phyloP scores from a whole-genome alignment of 1,284 basidiomycete species.

The Mycena citricolor region DNA sequence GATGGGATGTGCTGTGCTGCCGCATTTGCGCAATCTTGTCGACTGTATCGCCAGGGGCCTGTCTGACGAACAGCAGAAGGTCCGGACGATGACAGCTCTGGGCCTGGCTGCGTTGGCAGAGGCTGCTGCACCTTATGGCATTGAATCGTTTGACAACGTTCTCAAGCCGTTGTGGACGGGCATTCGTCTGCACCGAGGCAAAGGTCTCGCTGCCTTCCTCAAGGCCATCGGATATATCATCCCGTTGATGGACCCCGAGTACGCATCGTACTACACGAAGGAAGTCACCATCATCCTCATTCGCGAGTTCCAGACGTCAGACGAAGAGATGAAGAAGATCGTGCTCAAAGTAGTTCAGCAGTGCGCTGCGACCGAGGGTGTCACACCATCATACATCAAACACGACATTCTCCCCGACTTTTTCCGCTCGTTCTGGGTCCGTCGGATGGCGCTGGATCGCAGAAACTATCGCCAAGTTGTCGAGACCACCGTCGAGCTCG shows the following conservation, averaged over 20 bases:
- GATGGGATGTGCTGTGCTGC: conserved; percentile 99
- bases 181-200: conserved; percentile 96
- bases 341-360: conserved; percentile 99
- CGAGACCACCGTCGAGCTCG: conserved; percentile 97
- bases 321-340: conserved; percentile 99
- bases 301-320: conserved; percentile 98
- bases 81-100: conserved; percentile 97
- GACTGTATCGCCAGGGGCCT: conserved; percentile 96
- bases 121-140: conserved; percentile 97
- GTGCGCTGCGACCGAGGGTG: conserved; percentile 97
- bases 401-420: conserved; percentile 99
- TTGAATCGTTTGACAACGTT: conserved; percentile 98
- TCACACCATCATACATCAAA: conserved; percentile 90
- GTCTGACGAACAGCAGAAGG: conserved; percentile 98
- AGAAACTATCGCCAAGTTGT: conserved; percentile 97
- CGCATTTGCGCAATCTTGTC: conserved; percentile 94
- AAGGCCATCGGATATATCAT: conserved; percentile 99
- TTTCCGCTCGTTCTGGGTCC: conserved; percentile 98
- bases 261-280: conserved; percentile 96
- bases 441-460: conserved; percentile 95
- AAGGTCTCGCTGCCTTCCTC: conserved; percentile 96
- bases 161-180: conserved; percentile 98
- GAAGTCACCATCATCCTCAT: conserved; percentile 98
- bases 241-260: conserved; percentile 99
- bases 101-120: conserved; percentile 96